Percentiles rank a stretch among this genome's conserved stretches.
phyloP scores from a whole-genome alignment of 768 basidiomycete species.

The Naematelia aurantialba region DNA sequence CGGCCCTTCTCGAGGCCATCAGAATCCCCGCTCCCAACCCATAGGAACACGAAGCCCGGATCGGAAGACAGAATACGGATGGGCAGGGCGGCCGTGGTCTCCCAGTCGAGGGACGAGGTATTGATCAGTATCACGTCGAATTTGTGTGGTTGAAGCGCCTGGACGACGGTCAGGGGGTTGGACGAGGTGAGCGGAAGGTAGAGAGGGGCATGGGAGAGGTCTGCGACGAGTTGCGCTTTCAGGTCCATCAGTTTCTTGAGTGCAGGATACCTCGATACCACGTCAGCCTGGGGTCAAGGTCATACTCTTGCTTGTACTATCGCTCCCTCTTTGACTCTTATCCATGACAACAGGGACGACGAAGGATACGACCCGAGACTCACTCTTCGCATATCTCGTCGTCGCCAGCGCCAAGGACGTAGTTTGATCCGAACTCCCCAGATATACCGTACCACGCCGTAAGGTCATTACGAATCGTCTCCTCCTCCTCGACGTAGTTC shows the following conservation, averaged over 20 bases:
- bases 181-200: conserved; percentile 57
- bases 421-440: conserved; percentile 91
- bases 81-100: conserved; percentile 73
- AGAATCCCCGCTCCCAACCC: conserved; percentile 88
- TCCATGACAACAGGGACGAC: too few species aligned
- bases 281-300: conserved; percentile 1
- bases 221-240: conserved; percentile 73
- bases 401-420: conserved; percentile 82
- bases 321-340: too few species aligned
- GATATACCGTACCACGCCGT: conserved; percentile 83
- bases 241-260: conserved; percentile 76
- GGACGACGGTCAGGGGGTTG: neutral
- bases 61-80: conserved; percentile 79
- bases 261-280: conserved; percentile 77
- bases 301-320: too few species aligned
- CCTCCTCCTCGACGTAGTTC: conserved; percentile 88
- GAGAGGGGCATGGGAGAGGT: conserved; percentile 66
- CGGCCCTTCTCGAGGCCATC: conserved; percentile 88
- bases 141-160: conserved; percentile 56
- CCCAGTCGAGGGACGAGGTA: conserved; percentile 64
- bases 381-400: conserved; percentile 91
- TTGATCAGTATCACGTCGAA: conserved; percentile 91
- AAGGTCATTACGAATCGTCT: conserved; percentile 94
- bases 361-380: conserved; percentile 51
- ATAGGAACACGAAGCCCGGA: conserved; percentile 89